Percentiles rank a stretch among this genome's conserved stretches.
Conservation (phyloP, 2,329 filamentous ascomycete species). For the Botrytis aclada region DNA sequence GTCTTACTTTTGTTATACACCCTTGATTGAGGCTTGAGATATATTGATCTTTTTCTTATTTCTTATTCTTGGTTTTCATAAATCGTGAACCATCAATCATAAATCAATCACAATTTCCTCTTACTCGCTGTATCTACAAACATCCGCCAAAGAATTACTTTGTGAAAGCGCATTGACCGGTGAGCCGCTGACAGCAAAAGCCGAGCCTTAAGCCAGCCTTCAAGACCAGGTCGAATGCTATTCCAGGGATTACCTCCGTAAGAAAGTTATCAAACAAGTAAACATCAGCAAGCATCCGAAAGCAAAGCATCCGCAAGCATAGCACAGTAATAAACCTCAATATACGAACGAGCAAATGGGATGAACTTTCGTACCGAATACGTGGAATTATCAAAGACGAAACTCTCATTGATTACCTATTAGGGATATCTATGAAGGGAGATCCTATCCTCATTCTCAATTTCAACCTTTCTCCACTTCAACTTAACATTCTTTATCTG, state of each 20-base stretch:
- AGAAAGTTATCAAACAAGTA: not conserved
- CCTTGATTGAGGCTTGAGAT: too few species aligned
- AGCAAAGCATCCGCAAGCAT: not conserved
- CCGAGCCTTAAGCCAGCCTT: not conserved
- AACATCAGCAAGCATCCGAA: not conserved
- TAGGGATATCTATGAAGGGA: not conserved
- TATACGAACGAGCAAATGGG: not conserved
- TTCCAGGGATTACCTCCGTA: slow-evolving; percentile 2
- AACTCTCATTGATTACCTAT: not conserved
- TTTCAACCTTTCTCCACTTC: not conserved
- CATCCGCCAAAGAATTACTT: not conserved
- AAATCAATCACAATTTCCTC: not conserved
- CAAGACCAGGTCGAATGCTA: not conserved
- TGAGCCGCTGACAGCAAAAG: not conserved
- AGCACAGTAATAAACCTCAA: not conserved
- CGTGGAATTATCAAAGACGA: slow-evolving; percentile 3
- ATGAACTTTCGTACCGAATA: not conserved
- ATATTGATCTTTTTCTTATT: not conserved
- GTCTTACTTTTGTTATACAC: not conserved
- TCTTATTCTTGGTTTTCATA: not conserved
- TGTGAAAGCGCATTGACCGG: not conserved
- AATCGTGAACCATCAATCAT: not conserved
- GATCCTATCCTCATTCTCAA: not conserved
- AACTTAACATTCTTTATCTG: not conserved
- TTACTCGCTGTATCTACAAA: not conserved